Conservation (phyloP, 495 filamentous ascomycete genomes). For the Penicillium longicatenatum region DNA sequence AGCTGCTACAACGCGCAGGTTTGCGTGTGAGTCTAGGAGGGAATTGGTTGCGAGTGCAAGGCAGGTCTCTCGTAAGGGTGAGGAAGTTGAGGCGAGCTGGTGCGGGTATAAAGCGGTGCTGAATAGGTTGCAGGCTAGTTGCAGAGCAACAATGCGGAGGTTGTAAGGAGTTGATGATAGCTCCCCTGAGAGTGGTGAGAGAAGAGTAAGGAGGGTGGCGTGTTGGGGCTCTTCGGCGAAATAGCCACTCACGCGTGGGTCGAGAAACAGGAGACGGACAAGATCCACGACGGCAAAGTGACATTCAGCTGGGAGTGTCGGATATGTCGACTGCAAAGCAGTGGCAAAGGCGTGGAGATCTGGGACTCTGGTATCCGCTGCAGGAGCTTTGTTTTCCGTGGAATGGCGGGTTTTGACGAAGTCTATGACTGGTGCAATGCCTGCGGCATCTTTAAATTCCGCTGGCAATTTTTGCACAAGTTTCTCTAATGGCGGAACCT, state of each 20-base stretch:
- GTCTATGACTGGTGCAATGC: slow-evolving; percentile 58
- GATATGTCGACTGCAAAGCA: slow-evolving; percentile 32
- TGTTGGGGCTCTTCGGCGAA: slow-evolving; percentile 75
- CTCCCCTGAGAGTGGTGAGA: slow-evolving; percentile 53
- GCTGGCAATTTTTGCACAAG: slow-evolving; percentile 72
- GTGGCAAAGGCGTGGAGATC: slow-evolving; percentile 48
- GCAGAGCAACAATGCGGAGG: slow-evolving; percentile 76
- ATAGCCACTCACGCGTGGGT: slow-evolving; percentile 82
- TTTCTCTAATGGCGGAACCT: slow-evolving; percentile 82
- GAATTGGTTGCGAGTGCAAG: slow-evolving; percentile 52
- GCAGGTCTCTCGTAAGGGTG: slow-evolving; percentile 34
- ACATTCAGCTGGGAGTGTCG: slow-evolving; percentile 42
- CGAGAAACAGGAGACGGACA: slow-evolving; percentile 72
- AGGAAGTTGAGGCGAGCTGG: slow-evolving; percentile 37
- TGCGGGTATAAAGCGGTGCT: slow-evolving; percentile 51
- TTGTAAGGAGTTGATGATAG: slow-evolving; percentile 67
- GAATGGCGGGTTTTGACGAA: slow-evolving; percentile 57
- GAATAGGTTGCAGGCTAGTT: slow-evolving; percentile 66
- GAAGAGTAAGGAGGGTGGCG: slow-evolving; percentile 62
- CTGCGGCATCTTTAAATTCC: slow-evolving; percentile 51
- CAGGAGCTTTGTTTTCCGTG: slow-evolving; percentile 20
- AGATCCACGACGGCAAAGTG: slow-evolving; percentile 83
- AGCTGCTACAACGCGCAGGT: slow-evolving; percentile 72
- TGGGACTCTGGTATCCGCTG: slow-evolving; percentile 52
- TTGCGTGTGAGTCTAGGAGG: slow-evolving; percentile 55